A percentile compares a stretch with the other conserved stretches of the same genome.
These are phyloP conservation scores for Aquilaria malaccensis DNA, from an alignment of 345 rosid genomes.

Conservation along the genomic window DNA sequence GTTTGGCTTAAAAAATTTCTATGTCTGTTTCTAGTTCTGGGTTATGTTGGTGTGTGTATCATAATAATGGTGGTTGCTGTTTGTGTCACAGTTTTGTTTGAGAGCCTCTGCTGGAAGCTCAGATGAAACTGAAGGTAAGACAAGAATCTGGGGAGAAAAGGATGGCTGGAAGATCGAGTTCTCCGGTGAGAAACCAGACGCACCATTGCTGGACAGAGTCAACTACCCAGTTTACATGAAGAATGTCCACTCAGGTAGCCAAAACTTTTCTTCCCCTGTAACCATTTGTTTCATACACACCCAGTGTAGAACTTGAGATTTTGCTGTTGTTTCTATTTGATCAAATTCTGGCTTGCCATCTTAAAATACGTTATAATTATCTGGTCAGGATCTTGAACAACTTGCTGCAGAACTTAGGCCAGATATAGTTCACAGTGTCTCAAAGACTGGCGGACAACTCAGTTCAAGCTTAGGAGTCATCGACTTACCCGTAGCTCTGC, in stretches of 20 bases:
- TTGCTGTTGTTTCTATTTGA: no score
- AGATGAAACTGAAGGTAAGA: conserved; percentile 29
- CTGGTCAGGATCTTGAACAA: conserved; percentile 51
- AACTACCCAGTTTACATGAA: conserved; percentile 73
- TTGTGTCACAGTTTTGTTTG: conserved; percentile 30
- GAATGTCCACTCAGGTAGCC: conserved; percentile 25
- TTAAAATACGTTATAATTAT: no score
- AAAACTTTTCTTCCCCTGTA: no score
- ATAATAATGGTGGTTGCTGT: background rate
- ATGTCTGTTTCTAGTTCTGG: background rate
- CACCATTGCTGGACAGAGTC: conserved; percentile 67
- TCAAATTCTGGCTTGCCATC: no score
- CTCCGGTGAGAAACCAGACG: conserved; percentile 45
- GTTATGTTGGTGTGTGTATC: background rate
- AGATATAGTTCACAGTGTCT: conserved; percentile 45
- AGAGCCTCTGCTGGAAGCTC: conserved; percentile 30
- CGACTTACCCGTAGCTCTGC: conserved; percentile 55
- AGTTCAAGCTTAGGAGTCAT: conserved; percentile 64
- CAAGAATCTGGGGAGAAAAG: conserved; percentile 25
- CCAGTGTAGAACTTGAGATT: no score
- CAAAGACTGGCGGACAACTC: conserved; percentile 63
- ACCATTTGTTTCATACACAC: no score
- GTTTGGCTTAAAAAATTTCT: background rate
- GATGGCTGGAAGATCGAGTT: conserved; percentile 37
- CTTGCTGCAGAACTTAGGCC: conserved; percentile 59